Conservation (phyloP, 2,329 filamentous ascomycete genomes). For the Thielaviopsis ethacetica region DNA sequence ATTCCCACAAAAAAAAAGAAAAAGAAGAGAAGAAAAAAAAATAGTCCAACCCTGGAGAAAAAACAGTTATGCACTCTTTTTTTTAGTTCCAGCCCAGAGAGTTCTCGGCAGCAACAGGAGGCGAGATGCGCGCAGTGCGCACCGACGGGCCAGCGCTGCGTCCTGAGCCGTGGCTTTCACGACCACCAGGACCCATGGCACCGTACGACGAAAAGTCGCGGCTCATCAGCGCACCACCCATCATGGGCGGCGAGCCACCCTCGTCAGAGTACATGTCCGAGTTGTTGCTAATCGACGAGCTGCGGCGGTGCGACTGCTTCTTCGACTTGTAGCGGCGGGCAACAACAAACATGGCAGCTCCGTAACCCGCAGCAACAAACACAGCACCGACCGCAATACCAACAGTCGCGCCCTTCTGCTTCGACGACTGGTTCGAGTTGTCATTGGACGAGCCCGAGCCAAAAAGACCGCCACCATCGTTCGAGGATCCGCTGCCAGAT, state of each 20-base stretch:
- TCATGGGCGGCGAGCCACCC: constrained; percentile 41
- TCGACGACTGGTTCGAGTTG: constrained; percentile 35
- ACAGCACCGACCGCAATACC: constrained; percentile 64
- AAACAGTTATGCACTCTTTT: constrained; percentile 11
- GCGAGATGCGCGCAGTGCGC: constrained; percentile 57
- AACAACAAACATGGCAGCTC: constrained; percentile 85
- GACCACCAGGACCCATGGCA: constrained; percentile 27
- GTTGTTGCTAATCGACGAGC: constrained; percentile 50
- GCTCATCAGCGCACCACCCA: constrained; percentile 52
- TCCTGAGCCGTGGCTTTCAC: constrained; percentile 52
- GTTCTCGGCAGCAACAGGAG: constrained; percentile 84
- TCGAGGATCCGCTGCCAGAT: not conserved
- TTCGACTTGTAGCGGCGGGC: constrained; percentile 82
- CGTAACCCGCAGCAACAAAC: constrained; percentile 68
- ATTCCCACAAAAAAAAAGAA: not conserved
- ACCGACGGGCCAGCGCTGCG: constrained; percentile 35
- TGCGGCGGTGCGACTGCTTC: constrained; percentile 59
- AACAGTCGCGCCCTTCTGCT: constrained; percentile 44
- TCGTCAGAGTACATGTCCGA: constrained; percentile 34
- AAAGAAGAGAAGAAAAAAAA: not conserved
- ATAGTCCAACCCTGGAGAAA: not conserved
- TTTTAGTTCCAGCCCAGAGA: constrained; percentile 80
- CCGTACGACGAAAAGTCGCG: constrained; percentile 40
- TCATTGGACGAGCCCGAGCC: constrained; percentile 22
- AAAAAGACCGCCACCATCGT: constrained; percentile 10